These are phyloP conservation scores for Ilyonectria destructans DNA, from an alignment of 2,329 filamentous ascomycete genomes.

Conservation along the genomic window DNA sequence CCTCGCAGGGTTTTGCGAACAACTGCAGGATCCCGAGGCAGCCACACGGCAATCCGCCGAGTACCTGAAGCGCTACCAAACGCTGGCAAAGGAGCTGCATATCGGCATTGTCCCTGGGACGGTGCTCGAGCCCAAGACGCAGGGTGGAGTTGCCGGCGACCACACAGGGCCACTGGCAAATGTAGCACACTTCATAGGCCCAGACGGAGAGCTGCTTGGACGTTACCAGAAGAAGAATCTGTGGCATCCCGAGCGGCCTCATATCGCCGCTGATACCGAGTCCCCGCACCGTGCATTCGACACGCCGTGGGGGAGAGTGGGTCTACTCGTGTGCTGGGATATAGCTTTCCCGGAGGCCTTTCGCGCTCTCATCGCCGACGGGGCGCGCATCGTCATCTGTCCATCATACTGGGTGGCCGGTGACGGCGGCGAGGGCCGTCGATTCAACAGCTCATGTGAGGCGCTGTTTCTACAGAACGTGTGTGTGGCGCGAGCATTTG, in stretches of 20 bases:
- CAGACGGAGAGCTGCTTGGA: too few species aligned
- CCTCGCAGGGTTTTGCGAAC: background rate
- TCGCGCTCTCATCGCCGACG: background rate
- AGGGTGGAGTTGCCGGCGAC: too few species aligned
- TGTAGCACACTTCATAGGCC: conserved; percentile 1
- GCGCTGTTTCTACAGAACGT: background rate
- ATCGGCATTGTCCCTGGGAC: conserved; percentile 4
- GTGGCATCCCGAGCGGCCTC: too few species aligned
- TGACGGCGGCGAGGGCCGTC: background rate
- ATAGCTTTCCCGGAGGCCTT: conserved; percentile 3
- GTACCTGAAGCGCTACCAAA: background rate
- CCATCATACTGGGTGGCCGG: conserved; percentile 2
- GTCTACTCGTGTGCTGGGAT: conserved; percentile 1
- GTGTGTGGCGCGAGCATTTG: background rate
- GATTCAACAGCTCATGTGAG: background rate
- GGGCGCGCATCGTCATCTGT: background rate
- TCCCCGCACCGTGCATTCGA: background rate
- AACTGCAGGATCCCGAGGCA: conserved; percentile 1
- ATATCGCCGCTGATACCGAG: too few species aligned
- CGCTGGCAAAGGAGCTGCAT: background rate
- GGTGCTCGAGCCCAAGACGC: conserved; percentile 5
- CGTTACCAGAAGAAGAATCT: too few species aligned
- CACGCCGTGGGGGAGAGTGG: conserved; percentile 1
- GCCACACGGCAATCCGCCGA: background rate
- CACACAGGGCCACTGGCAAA: too few species aligned